phyloP scores from a whole-genome alignment of 169 alveolate genomes.

The Plasmodium falciparum region DNA sequence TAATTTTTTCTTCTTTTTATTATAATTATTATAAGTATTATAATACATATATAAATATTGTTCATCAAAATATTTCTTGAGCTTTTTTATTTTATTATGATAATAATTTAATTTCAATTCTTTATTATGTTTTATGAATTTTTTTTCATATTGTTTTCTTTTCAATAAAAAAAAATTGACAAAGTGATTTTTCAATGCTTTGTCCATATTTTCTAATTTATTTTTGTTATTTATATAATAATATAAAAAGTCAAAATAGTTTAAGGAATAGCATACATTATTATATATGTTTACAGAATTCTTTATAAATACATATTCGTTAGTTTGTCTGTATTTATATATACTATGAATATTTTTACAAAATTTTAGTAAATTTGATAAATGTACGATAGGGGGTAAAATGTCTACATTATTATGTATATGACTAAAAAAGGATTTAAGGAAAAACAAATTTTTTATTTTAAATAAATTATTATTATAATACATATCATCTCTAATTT shows the following conservation, averaged over 20 bases:
- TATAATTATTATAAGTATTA: conserved; percentile 41
- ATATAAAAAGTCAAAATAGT: conserved; percentile 55
- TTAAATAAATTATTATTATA: no score
- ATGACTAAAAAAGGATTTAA: not conserved
- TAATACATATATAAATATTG: conserved; percentile 50
- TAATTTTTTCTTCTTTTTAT: conserved; percentile 9
- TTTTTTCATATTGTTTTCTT: conserved; percentile 48
- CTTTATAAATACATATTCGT: conserved; percentile 34
- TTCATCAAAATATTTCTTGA: conserved; percentile 38
- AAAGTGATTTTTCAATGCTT: not conserved
- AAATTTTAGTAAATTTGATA: no score
- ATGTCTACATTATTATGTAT: not conserved
- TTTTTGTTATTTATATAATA: conserved; percentile 14
- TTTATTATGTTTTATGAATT: conserved; percentile 38
- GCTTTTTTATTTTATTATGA: not conserved
- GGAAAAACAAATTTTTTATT: no score
- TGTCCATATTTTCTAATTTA: not conserved
- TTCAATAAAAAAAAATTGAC: conserved; percentile 29
- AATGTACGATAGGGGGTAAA: not conserved
- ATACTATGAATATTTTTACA: conserved; percentile 29
- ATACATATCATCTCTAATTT: no score
- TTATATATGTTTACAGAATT: conserved; percentile 27
- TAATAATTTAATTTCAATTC: conserved; percentile 26
- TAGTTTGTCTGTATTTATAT: conserved; percentile 40
- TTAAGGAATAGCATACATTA: conserved; percentile 22